phyloP scores from a whole-genome alignment of 345 rosid species.

The Leavenworthia alabamica region DNA sequence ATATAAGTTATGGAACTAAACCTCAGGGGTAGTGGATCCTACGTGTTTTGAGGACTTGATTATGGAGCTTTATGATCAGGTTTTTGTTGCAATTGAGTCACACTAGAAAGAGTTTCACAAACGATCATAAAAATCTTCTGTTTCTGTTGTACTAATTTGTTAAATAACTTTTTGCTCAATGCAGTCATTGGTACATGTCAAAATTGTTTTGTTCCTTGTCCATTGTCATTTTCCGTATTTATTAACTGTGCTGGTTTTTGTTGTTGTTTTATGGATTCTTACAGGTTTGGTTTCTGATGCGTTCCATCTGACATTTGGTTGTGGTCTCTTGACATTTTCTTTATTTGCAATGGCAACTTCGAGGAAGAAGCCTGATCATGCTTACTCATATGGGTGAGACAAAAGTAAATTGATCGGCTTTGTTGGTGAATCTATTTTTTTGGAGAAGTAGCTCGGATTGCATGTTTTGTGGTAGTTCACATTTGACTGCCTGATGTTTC shows the following conservation, averaged over 20 bases:
- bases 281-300: constrained; percentile 98
- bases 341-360: constrained; percentile 88
- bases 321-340: constrained; percentile 89
- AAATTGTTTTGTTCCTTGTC: not conserved
- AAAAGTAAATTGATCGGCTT: not conserved
- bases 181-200: not conserved
- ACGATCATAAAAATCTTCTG: not conserved
- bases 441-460: not conserved
- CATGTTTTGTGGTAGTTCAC: constrained; percentile 1
- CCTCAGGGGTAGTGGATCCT: not conserved
- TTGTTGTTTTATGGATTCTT: constrained; percentile 1
- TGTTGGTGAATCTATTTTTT: not conserved
- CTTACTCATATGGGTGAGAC: constrained; percentile 85
- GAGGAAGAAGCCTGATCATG: constrained; percentile 60
- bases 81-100: constrained; percentile 1
- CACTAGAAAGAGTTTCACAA: not conserved
- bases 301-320: constrained; percentile 95
- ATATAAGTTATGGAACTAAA: not conserved
- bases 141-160: not conserved
- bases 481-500: not conserved
- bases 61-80: not conserved
- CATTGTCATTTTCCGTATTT: not conserved
- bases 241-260: not conserved
- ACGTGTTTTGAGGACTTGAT: not conserved
- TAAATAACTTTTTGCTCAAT: not conserved